A percentile compares a stretch with the other conserved stretches of the same genome.
Evolutionary conservation across 2,329 filamentous ascomycete species (phyloP).

Genomic region (Orbilia javanica): DNA sequence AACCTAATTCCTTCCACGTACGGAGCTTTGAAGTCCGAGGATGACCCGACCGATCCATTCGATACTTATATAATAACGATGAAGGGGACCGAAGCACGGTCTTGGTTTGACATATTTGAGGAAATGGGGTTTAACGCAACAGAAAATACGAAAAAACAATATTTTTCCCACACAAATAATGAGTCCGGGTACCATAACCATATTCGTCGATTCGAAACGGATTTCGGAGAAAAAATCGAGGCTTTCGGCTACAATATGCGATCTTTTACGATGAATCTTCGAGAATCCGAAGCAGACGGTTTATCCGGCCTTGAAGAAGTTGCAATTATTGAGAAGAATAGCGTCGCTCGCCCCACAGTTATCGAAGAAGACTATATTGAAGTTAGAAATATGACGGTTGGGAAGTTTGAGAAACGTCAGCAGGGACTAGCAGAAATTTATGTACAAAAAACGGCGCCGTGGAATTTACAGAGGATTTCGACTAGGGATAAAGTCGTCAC

Average conservation of each 20-base stretch:
- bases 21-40: neutral
- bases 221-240: conserved; percentile 37
- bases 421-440: neutral
- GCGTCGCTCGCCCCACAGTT: neutral
- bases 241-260: conserved; percentile 31
- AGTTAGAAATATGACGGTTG: conserved; percentile 1
- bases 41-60: conserved; percentile 5
- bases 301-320: conserved; percentile 9
- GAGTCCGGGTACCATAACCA: conserved; percentile 59
- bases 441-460: conserved; percentile 57
- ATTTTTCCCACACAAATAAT: neutral
- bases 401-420: conserved; percentile 1
- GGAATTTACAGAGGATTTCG: conserved; percentile 63
- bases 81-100: conserved; percentile 28
- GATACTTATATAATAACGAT: conserved; percentile 27
- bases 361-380: neutral
- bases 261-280: conserved; percentile 59
- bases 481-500: conserved; percentile 60
- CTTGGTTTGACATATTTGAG: conserved; percentile 55
- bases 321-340: conserved; percentile 16
- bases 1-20: neutral
- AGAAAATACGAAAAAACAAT: conserved; percentile 64
- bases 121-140: conserved; percentile 60
- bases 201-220: conserved; percentile 45
- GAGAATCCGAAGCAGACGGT: conserved; percentile 3